Evolutionary conservation across 2,329 filamentous ascomycete genomes (phyloP), one percentile per base, ranked within the genome.

Genomic region (Tolypocladium paradoxum): DNA sequence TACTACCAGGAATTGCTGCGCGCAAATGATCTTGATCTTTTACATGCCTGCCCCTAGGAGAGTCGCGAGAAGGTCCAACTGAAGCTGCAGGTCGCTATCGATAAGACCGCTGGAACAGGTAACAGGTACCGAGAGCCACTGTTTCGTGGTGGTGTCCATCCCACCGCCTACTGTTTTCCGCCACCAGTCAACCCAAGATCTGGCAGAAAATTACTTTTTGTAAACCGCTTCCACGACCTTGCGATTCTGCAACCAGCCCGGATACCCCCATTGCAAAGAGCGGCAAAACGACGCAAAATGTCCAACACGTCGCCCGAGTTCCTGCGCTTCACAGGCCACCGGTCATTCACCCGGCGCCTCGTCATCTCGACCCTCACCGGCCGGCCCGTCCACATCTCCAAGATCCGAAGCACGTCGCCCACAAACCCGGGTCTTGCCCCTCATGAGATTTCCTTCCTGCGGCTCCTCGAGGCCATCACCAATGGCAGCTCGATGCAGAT

Each of bases 401-500:
- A 93, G 70, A 97, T 99, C 73, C 89, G 93, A 64, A 84, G 88
- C 59, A 83, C 86, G 18, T 96, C 90, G 43, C 85, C 87, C 48
- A 91, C 89, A 40, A 85, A 87, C 62, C 91, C 93, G 1, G 93
- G 93, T 63, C 87, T 99, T 52, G 86, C 89, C 52, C 85, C 90
- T 49, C 87, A 96, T 74, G 93, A 99, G 73, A 85, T 97, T 63
- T 97, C 93, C 48, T 92, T 99, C 70, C 81, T 99, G 34, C 91
- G 93, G 54, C 87, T 99, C 20, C 84, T 99, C 65, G 93, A 97
- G 70, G 81, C 89, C 60, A 79, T 99, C 63, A 99, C 93, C 65
- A 99, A 99, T 76, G 93, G 93, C 72, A 88, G 88, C 54, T 84
- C 87, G 53, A 90, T 97, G 73, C 91, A 96, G 65, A 96, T 99